Evolutionary conservation across 225 moss, liverwort and hornwort species (phyloP).

Genomic region (Anthoceros angustus): DNA sequence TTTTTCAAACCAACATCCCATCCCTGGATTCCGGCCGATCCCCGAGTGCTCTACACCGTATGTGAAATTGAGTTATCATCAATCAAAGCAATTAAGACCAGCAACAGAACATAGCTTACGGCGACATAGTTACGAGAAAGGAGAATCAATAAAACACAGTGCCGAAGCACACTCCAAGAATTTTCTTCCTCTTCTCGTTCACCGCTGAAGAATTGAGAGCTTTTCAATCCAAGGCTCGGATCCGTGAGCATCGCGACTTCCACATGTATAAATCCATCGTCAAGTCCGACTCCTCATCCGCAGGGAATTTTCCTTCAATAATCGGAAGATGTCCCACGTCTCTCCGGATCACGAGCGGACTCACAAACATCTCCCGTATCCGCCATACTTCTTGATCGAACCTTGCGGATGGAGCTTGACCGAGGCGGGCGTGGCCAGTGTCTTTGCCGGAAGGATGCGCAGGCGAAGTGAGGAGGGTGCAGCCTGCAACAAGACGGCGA

Average conservation of each 20-base stretch:
- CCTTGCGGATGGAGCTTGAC: no score
- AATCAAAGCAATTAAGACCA: neutral
- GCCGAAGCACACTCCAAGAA: constrained; percentile 68
- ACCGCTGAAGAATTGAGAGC: constrained; percentile 44
- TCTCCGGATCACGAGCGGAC: constrained; percentile 57
- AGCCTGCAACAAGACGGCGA: no score
- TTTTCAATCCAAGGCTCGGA: constrained; percentile 52
- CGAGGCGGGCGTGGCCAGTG: no score
- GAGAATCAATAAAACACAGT: constrained; percentile 34
- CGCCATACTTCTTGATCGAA: constrained; percentile 38
- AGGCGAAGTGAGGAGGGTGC: no score
- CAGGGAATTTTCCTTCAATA: constrained; percentile 66
- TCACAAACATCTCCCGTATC: constrained; percentile 59
- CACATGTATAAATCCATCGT: constrained; percentile 83
- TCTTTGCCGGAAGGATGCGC: no score
- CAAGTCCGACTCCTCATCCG: constrained; percentile 33
- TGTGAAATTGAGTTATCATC: neutral
- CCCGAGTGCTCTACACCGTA: constrained; percentile 76
- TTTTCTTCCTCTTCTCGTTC: constrained; percentile 47
- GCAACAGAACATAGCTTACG: neutral
- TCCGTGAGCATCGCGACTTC: constrained; percentile 76
- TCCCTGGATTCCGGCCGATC: constrained; percentile 63
- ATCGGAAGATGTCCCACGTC: constrained; percentile 60
- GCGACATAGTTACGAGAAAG: neutral
- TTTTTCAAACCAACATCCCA: constrained; percentile 81